phyloP scores from a whole-genome alignment of 176 grass and related monocot genomes.

The Aegilops longissima region DNA sequence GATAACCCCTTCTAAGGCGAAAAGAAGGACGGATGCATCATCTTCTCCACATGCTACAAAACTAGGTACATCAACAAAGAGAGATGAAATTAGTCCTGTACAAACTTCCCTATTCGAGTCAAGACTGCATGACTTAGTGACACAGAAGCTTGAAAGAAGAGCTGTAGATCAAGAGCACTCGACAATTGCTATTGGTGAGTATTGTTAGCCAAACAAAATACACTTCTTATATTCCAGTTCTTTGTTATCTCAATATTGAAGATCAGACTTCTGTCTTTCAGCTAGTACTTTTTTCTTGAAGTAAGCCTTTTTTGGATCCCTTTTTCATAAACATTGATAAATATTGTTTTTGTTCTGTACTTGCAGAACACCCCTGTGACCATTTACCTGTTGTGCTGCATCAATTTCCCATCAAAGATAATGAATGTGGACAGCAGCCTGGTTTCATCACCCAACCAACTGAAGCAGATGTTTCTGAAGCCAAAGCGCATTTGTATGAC shows the following conservation, averaged over 20 bases:
- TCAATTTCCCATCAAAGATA: constrained; percentile 9
- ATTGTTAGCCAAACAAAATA: background rate
- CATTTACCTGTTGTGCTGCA: constrained; percentile 17
- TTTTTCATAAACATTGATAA: constrained; percentile 9
- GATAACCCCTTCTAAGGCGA: constrained; percentile 18
- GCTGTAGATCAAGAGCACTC: constrained; percentile 13
- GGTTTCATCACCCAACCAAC: constrained; percentile 9
- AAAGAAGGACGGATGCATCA: constrained; percentile 17
- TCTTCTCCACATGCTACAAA: background rate
- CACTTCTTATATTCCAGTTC: constrained; percentile 18
- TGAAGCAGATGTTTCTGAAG: constrained; percentile 34
- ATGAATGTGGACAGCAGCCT: constrained; percentile 5
- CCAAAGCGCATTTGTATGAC: constrained; percentile 26
- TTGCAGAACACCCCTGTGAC: constrained; percentile 31
- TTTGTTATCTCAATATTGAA: background rate
- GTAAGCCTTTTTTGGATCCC: background rate
- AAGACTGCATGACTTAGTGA: background rate
- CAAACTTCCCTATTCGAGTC: constrained; percentile 8
- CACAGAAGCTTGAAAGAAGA: background rate
- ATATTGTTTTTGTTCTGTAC: background rate
- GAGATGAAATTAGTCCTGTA: background rate
- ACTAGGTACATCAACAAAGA: constrained; percentile 14
- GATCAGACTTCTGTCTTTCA: background rate
- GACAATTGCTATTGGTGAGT: constrained; percentile 40
- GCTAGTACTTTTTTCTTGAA: constrained; percentile 10